Evolutionary conservation across 257 asterid genomes (phyloP), one percentile per base, ranked within the genome.

Genomic region (Misopates orontium): DNA sequence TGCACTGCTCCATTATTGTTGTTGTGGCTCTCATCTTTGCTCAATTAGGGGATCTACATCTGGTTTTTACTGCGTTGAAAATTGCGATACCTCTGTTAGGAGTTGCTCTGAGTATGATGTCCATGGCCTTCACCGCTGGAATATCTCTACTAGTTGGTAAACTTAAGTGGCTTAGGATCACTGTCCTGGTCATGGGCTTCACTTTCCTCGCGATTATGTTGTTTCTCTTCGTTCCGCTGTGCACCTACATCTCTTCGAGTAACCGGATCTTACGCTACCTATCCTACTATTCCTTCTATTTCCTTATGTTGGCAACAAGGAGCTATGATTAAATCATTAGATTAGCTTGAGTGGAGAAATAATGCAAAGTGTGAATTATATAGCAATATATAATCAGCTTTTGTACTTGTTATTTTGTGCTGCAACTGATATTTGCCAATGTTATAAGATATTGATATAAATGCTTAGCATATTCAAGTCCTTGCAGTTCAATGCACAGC

Each of bases 21-120:
- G 79, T n/a, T n/a, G 75, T 67, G 32, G 16, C 42, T 10, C 86
- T 81, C 23, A 56, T 78, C 0, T 78, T 78, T 78, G 81, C 86
- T 19, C 86, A 81, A 21, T 12, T 78, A 25, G 83, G 75, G 0
- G 83, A 75, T 45, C 36, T 23, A 4, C 57, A 8, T 9, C 50
- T 75, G 21, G 68, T 48, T 23, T 39, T 56, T 0, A 19, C 40
- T 0, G 79, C 81, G 28, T 10, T 78, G 11, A 66, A 28, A 2
- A 13, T 81, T 4, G 67, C 76, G 2, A 15, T 48, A 53, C 86
- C 86, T 5, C 28, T 71, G 19, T 31, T 77, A 0, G 75, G 71
- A 24, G 42, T 75, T 39, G 73, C 86, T 12, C 79, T 81, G 4
- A 20, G 53, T 19, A 72, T 75, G 81, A 81, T 78, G 83, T 66